Conservation (phyloP, 257 asterid genomes). For the Agastache rugosa region DNA sequence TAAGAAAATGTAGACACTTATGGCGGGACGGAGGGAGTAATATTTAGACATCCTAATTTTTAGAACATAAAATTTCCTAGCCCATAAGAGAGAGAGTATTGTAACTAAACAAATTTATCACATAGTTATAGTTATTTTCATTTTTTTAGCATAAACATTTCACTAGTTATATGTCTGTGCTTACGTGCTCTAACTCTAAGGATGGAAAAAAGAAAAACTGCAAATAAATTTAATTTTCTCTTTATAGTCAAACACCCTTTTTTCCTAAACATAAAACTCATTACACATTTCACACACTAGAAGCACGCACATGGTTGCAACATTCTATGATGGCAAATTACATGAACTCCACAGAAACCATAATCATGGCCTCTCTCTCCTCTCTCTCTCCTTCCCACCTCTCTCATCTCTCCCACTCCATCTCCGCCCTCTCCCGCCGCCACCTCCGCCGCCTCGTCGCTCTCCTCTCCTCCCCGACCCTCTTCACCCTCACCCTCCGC, state of each 20-base stretch:
- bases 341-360: slow-evolving; percentile 49
- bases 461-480: slow-evolving; percentile 70
- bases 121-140: not conserved
- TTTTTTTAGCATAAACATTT: not conserved
- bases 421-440: slow-evolving; percentile 70
- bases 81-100: not conserved
- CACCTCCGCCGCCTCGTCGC: slow-evolving; percentile 68
- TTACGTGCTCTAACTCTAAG: not conserved
- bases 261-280: not conserved
- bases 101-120: not conserved
- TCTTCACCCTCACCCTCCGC: slow-evolving; percentile 79
- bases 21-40: no score
- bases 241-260: slow-evolving; percentile 31
- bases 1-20: no score
- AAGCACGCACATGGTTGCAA: slow-evolving; percentile 45
- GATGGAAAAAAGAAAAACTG: not conserved
- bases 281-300: slow-evolving; percentile 17
- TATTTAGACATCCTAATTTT: no score
- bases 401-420: slow-evolving; percentile 60
- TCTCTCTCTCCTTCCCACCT: slow-evolving; percentile 61
- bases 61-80: no score
- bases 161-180: not conserved
- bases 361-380: slow-evolving; percentile 70
- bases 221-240: slow-evolving; percentile 4
- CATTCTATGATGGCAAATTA: slow-evolving; percentile 45